Base-by-base conservation (phyloP, 176 grass and related monocot genomes). In the Musa beccarii region DNA sequence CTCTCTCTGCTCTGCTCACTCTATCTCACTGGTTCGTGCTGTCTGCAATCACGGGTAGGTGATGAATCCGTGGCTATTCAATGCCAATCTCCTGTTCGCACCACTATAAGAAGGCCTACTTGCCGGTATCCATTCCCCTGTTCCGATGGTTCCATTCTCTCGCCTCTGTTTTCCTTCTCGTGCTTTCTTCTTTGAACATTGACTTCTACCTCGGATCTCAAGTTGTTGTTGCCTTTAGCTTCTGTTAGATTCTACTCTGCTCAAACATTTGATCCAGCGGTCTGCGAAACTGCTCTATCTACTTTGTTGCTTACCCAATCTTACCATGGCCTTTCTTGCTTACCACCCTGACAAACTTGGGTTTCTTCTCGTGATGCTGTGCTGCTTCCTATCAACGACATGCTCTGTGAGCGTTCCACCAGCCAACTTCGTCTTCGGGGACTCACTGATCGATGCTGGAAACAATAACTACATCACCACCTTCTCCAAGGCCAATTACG, bases 361-460 rank as follows among this genome's bases (percentile, higher is more conserved):
- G 10, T 34, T 74, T 71, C 17, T 21, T 52, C 22, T 72, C 29
- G 14, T 71, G 17, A 54, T 78, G 8, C 5, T 43, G 34, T 43
- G 34, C 34, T 43, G 74, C 52, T 76, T 84, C 63, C 54, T 86
- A 22, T 82, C 73, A n/a, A 8, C 43, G 12, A 20, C 53, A 2
- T 66, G 55, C 72, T 63, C 29, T 9, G 63, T 64, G 10, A 9
- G 80, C 24, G 66, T 52, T 51, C 51, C 56, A 73, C 86, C 88
- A 50, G 75, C 84, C 15, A 68, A 63, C 67, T 96, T 92, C 84
- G 65, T 92, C 11, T 96, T 96, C 67, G 92, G 89, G 1, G 89
- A 96, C 83, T 96, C 92, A 34, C 81, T 96, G 51, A 86, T 96
- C 16, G 92, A 96, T 80, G 82, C 77, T n/a, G 92, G 92, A 77